Evolutionary conservation across 306 rosid genomes (phyloP).

Genomic region (Rosa multiflora): DNA sequence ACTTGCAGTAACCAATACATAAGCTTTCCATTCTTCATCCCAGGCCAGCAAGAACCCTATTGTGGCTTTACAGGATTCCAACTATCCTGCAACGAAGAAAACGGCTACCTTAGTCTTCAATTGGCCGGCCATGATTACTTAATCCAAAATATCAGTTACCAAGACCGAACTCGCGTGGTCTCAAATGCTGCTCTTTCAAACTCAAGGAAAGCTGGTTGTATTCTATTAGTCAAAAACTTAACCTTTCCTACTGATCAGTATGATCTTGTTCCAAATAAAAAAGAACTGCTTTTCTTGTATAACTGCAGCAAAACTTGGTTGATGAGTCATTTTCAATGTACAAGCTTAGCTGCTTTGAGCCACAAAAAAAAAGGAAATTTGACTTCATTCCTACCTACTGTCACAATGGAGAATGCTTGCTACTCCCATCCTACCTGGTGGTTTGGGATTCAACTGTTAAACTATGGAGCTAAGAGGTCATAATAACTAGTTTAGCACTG

Average conservation of each 20-base stretch:
- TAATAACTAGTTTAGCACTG: too few species aligned
- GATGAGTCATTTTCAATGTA: background rate
- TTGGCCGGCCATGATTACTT: too few species aligned
- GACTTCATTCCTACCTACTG: too few species aligned
- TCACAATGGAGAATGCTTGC: too few species aligned
- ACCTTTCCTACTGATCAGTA: constrained; percentile 3
- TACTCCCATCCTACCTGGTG: too few species aligned
- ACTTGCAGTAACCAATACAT: constrained; percentile 18
- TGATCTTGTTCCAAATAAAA: background rate
- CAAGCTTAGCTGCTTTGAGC: constrained; percentile 29
- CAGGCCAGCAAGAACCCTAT: constrained; percentile 19
- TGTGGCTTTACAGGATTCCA: constrained; percentile 63
- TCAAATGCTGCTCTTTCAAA: too few species aligned
- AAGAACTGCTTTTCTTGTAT: constrained; percentile 17
- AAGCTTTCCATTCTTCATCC: constrained; percentile 48
- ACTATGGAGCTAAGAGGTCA: too few species aligned
- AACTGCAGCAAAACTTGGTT: constrained; percentile 27
- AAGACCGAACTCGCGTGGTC: too few species aligned
- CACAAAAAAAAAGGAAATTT: background rate
- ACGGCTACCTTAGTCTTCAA: background rate
- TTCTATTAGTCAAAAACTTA: constrained; percentile 14
- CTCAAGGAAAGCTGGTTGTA: background rate
- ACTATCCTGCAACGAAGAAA: constrained; percentile 29
- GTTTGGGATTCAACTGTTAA: too few species aligned
- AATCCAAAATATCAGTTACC: too few species aligned